Evolutionary conservation across 2,329 filamentous ascomycete genomes (phyloP).

Genomic region (Cryphonectria parasitica): DNA sequence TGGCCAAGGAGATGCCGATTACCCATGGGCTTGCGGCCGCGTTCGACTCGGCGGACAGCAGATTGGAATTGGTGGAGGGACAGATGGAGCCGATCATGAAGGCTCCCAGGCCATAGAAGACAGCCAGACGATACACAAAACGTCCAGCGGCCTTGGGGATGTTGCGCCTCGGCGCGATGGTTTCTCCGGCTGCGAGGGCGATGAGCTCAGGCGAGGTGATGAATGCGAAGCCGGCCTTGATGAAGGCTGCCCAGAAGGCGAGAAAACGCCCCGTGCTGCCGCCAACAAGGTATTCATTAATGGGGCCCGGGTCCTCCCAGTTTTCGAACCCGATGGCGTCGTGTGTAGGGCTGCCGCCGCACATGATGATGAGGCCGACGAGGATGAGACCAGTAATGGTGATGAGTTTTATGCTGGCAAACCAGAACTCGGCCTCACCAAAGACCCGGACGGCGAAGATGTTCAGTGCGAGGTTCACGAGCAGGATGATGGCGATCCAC

Average conservation of each 20-base stretch:
- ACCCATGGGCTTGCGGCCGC: slow-evolving; percentile 67
- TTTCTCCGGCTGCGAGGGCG: slow-evolving; percentile 66
- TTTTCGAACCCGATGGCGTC: slow-evolving; percentile 40
- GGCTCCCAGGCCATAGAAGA: slow-evolving; percentile 67
- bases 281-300: slow-evolving; percentile 50
- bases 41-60: slow-evolving; percentile 62
- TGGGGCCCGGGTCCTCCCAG: slow-evolving; percentile 47
- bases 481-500: slow-evolving; percentile 29
- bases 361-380: slow-evolving; percentile 27
- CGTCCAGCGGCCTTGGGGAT: slow-evolving; percentile 67
- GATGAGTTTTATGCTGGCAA: slow-evolving; percentile 33
- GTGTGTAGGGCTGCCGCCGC: slow-evolving; percentile 21
- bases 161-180: slow-evolving; percentile 65
- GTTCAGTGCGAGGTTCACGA: slow-evolving; percentile 25
- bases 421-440: slow-evolving; percentile 33
- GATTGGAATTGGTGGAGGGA: slow-evolving; percentile 63
- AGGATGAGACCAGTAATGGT: slow-evolving; percentile 29
- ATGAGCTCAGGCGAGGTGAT: slow-evolving; percentile 65
- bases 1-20: slow-evolving; percentile 67
- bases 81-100: slow-evolving; percentile 65
- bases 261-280: slow-evolving; percentile 59
- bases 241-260: slow-evolving; percentile 60
- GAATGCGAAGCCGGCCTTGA: slow-evolving; percentile 65
- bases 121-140: slow-evolving; percentile 63
- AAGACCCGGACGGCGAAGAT: slow-evolving; percentile 29